These are phyloP conservation scores for Candida glaebosa DNA, from an alignment of 805 yeast genomes.

Conservation along the genomic window DNA sequence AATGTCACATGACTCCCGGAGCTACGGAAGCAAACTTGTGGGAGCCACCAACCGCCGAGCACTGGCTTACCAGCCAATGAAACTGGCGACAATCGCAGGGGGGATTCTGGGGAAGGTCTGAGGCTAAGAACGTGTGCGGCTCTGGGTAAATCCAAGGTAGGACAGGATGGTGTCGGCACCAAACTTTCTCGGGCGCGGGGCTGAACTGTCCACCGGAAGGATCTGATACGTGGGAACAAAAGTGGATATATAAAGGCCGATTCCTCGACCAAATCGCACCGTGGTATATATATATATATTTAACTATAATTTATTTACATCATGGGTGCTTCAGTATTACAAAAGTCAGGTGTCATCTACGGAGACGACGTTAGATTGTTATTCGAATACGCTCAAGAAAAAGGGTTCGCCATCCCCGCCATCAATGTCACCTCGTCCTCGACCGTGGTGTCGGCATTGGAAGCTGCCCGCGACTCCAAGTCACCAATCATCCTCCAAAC, in stretches of 20 bases:
- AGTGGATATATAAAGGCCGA: not conserved
- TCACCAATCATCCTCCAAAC: conserved; percentile 96
- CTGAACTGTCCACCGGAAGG: conserved; percentile 1
- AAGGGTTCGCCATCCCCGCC: conserved; percentile 97
- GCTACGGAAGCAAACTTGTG: not conserved
- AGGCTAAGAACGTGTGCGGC: too few relatives aligned
- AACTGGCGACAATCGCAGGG: not conserved
- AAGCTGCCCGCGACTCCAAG: conserved; percentile 47
- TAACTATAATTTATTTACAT: too few relatives aligned
- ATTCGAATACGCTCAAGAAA: conserved; percentile 89
- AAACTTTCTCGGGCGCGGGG: too few relatives aligned
- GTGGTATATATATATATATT: not conserved
- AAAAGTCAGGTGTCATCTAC: conserved; percentile 95
- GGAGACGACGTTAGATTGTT: conserved; percentile 91
- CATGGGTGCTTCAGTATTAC: conserved; percentile 46
- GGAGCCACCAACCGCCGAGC: conserved; percentile 1
- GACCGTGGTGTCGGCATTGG: conserved; percentile 62
- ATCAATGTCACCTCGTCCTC: conserved; percentile 98
- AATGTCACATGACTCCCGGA: conserved; percentile 1
- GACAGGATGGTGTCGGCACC: too few relatives aligned
- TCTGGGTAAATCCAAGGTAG: too few relatives aligned
- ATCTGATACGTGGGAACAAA: not conserved
- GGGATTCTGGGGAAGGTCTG: too few relatives aligned
- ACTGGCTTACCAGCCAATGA: not conserved
- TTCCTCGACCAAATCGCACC: not conserved